Percentiles rank a stretch among this genome's conserved stretches.
Conservation (phyloP, 306 rosid species). For the Comarum palustre region DNA sequence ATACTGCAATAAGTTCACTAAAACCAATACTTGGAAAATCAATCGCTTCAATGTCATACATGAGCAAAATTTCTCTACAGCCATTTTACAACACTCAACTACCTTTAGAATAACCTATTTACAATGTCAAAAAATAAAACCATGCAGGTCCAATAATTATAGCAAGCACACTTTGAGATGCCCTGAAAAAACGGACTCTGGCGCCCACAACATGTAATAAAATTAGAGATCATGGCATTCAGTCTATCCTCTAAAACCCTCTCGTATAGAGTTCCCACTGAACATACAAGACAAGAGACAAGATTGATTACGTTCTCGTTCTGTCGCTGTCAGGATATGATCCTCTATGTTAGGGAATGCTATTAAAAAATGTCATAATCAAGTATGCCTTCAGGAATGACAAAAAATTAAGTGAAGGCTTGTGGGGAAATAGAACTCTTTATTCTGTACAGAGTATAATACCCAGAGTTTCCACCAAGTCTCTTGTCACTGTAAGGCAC, state of each 20-base stretch:
- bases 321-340: constrained; percentile 19
- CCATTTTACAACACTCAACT: constrained; percentile 50
- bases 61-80: constrained; percentile 37
- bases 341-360: constrained; percentile 40
- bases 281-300: constrained; percentile 3
- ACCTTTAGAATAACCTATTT: constrained; percentile 34
- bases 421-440: constrained; percentile 34
- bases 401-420: constrained; percentile 47
- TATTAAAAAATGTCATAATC: constrained; percentile 26
- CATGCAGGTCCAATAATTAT: not conserved
- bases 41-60: not conserved
- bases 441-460: constrained; percentile 64
- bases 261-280: constrained; percentile 1
- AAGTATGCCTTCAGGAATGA: constrained; percentile 54
- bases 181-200: constrained; percentile 66
- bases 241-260: constrained; percentile 11
- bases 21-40: not conserved
- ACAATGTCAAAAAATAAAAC: constrained; percentile 35
- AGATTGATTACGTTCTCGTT: constrained; percentile 9
- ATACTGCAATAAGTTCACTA: not conserved
- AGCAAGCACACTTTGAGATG: constrained; percentile 36
- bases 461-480: constrained; percentile 40
- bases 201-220: constrained; percentile 28
- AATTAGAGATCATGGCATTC: constrained; percentile 9
- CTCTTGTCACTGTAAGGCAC: constrained; percentile 34